phyloP scores from a whole-genome alignment of 208 protist genomes.

The Leishmania braziliensis region DNA sequence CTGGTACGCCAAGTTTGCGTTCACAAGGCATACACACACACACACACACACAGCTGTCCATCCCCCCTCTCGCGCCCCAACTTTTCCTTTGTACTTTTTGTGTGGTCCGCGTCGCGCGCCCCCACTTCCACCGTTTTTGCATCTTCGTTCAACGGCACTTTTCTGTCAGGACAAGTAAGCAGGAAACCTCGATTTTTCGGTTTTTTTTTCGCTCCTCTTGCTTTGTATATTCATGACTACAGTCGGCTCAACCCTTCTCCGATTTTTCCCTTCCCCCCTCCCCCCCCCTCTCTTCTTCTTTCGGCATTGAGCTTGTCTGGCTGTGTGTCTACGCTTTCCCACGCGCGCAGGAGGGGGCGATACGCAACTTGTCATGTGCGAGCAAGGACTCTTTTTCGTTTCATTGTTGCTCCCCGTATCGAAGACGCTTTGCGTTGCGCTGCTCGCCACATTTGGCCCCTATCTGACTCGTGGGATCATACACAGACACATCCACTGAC shows the following conservation, averaged over 20 bases:
- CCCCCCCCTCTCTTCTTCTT: neutral
- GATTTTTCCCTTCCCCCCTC: neutral
- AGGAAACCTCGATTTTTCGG: neutral
- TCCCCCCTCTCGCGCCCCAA: neutral
- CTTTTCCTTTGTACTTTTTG: neutral
- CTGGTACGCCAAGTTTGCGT: neutral
- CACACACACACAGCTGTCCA: neutral
- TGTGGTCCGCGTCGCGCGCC: neutral
- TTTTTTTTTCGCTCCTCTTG: neutral
- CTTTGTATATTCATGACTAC: neutral
- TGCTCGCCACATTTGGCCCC: neutral
- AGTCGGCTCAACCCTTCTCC: neutral
- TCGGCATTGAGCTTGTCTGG: neutral
- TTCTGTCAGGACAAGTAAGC: neutral
- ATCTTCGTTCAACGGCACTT: neutral
- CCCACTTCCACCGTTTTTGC: neutral
- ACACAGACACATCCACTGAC: neutral
- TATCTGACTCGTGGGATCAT: neutral
- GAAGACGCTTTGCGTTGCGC: neutral
- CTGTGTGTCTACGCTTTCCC: neutral
- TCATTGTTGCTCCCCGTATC: neutral
- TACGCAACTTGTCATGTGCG: neutral
- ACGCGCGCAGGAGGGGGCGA: neutral
- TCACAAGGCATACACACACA: neutral
- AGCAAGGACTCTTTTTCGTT: neutral